Conservation (phyloP, 2,329 filamentous ascomycete genomes). For the Calonectria montana region DNA sequence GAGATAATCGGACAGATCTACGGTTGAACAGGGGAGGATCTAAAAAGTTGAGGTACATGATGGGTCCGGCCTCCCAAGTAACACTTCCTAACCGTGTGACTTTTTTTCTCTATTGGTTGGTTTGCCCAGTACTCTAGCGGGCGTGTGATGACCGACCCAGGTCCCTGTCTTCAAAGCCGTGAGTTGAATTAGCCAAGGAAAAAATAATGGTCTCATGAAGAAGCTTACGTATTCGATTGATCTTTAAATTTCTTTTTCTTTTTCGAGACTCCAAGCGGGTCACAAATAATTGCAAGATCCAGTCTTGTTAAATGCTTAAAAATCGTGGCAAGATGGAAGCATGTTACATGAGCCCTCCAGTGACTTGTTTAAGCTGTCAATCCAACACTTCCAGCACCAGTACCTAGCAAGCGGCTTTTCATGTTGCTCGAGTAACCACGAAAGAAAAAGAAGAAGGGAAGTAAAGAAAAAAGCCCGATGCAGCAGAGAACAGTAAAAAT, state of each 20-base stretch:
- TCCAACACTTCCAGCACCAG: not conserved
- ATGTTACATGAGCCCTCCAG: not conserved
- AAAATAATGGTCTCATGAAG: not conserved
- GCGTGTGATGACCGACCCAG: not conserved
- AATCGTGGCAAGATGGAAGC: no score
- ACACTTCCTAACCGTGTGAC: not conserved
- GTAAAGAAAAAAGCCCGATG: no score
- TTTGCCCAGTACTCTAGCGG: not conserved
- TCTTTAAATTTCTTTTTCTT: not conserved
- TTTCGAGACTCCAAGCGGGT: not conserved
- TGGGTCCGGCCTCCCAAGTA: not conserved
- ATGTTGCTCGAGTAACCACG: no score
- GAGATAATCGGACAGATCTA: conserved; percentile 11
- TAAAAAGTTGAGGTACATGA: conserved; percentile 2
- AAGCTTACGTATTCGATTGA: not conserved
- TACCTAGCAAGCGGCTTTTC: no score
- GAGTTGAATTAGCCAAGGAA: not conserved
- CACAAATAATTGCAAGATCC: not conserved
- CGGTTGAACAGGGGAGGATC: not conserved
- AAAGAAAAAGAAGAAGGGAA: no score
- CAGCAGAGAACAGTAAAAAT: no score
- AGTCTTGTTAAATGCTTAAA: not conserved
- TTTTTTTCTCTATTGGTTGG: not conserved
- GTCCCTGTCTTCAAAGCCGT: not conserved
- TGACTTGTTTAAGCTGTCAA: not conserved